phyloP scores from a whole-genome alignment of 805 yeast genomes.

The Cyberlindnera mycetangii region DNA sequence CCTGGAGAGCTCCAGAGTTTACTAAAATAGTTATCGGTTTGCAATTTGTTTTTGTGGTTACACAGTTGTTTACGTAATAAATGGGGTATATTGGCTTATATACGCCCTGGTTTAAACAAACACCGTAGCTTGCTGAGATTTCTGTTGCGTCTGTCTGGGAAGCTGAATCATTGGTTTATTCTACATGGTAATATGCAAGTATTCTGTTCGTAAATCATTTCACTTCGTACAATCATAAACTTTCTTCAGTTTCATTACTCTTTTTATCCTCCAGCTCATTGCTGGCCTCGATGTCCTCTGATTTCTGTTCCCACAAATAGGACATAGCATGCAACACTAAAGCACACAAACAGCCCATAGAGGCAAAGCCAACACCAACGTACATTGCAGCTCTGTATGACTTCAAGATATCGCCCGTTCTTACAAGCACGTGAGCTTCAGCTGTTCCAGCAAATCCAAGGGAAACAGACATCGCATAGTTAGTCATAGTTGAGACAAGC shows the following conservation, averaged over 20 bases:
- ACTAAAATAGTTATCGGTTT: too few species aligned
- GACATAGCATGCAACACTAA: slow-evolving; percentile 7
- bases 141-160: too few species aligned
- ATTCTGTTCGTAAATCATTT: background rate
- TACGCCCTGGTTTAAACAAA: too few species aligned
- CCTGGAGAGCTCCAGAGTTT: too few species aligned
- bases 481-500: slow-evolving; percentile 67
- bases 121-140: too few species aligned
- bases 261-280: background rate
- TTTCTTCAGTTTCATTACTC: background rate
- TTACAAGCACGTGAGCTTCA: slow-evolving; percentile 40
- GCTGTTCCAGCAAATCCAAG: slow-evolving; percentile 68
- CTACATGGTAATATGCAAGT: background rate
- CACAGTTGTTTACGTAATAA: too few species aligned
- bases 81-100: too few species aligned
- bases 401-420: slow-evolving; percentile 29
- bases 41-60: too few species aligned
- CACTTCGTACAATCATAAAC: background rate
- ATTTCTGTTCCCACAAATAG: slow-evolving; percentile 4
- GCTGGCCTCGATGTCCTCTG: background rate
- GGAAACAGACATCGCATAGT: slow-evolving; percentile 66
- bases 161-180: too few species aligned
- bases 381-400: slow-evolving; percentile 60
- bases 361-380: slow-evolving; percentile 59
- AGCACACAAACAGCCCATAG: slow-evolving; percentile 34